Conservation (phyloP, 257 asterid genomes). For the Paulownia fortunei region DNA sequence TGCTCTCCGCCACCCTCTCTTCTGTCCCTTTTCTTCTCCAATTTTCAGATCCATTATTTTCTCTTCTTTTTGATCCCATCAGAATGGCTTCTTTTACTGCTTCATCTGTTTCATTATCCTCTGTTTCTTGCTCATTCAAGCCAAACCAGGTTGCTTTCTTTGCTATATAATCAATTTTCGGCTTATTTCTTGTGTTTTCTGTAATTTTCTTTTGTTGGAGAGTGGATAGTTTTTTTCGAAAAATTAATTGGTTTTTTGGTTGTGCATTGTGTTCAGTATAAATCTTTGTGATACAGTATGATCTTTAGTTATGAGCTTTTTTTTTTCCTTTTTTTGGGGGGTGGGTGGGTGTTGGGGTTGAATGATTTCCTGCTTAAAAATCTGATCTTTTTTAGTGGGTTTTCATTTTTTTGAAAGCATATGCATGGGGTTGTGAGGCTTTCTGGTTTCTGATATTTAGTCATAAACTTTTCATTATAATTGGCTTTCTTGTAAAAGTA, state of each 20-base stretch:
- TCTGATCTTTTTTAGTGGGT: constrained; percentile 19
- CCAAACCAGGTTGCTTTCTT: constrained; percentile 55
- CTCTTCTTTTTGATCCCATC: constrained; percentile 29
- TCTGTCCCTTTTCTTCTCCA: constrained; percentile 6
- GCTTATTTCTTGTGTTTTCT: not conserved
- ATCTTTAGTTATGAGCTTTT: not conserved
- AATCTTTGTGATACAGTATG: not conserved
- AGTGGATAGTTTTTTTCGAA: not conserved
- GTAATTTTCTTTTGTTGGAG: not conserved
- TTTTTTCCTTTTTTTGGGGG: not conserved
- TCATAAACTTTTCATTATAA: not conserved
- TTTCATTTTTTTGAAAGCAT: not conserved
- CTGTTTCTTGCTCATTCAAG: constrained; percentile 57
- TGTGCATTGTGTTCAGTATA: not conserved
- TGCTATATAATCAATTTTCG: not conserved
- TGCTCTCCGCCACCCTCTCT: constrained; percentile 65
- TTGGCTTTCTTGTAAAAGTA: not conserved
- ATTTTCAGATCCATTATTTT: constrained; percentile 42
- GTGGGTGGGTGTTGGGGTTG: too few species aligned
- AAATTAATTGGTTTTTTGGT: not conserved
- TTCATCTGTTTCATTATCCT: constrained; percentile 50
- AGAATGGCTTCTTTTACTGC: constrained; percentile 73
- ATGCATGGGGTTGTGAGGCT: constrained; percentile 17
- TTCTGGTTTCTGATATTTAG: not conserved
- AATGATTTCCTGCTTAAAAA: constrained; percentile 13